Base-by-base conservation (phyloP, 257 asterid species). In the Solanum habrochaites region DNA sequence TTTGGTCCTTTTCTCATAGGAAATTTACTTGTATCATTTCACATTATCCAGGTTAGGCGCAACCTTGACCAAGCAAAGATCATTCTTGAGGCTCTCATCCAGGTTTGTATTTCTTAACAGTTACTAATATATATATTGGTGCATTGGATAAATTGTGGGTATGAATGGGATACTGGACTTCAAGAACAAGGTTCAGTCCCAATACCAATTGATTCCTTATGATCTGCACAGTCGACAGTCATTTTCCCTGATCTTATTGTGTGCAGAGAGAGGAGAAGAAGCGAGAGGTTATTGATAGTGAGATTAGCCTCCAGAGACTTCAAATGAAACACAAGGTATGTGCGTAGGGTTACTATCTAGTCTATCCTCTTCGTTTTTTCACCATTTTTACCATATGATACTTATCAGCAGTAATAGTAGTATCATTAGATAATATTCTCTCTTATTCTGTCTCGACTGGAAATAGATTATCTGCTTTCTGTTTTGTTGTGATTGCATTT, bases 201-300 rank as follows among this genome's bases (percentile, higher is more conserved):
- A 49, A 49, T 81, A 18, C 67, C 37, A 49, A 49, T 49, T 81
- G 21, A 47, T 20, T 49, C 27, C 27, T 49, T 49, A 16, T 49
- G 85, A 81, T 81, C 45, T 49, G 69, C 69, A n/a, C 25, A 11
- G 21, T 69, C 6, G 37, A 14, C 60, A 62, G n/a, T 52, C 67
- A 86, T 75, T 23, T 39, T 11, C 66, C 85, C 37, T 74, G 85
- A 27, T 86, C 43, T 78, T 56, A 40, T 83, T 91, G 67, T 83
- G 25, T 92, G 92, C 83, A 96, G 99, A 95, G 99, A 91, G 99
- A 96, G 87, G 99, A 96, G 95, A 96, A 94, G 89, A 96, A 96
- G 89, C 93, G 99, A 83, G 98, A 96, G 85, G 92, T 95, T 86
- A 90, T 94, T 90, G 95, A 93, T 90, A 93, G 98, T 82, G 99